Base-by-base conservation (phyloP, 2,329 filamentous ascomycete genomes). In the Clathrospora elynae region DNA sequence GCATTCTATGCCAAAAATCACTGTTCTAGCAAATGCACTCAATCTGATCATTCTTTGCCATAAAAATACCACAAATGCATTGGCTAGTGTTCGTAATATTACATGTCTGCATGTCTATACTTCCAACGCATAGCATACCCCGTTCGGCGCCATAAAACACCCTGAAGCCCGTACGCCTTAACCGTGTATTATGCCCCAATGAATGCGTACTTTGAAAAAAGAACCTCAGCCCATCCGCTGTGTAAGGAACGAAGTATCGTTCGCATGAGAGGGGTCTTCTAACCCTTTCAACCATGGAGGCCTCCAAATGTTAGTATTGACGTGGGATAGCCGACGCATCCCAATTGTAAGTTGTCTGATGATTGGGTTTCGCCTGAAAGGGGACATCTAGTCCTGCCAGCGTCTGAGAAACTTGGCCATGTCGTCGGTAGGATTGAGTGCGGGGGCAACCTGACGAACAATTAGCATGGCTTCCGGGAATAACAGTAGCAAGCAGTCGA, bases 371-470 rank as follows among this genome's bases (percentile, higher is more conserved):
- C n/a, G n/a, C n/a, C n/a, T n/a, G n/a, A n/a, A n/a, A n/a, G 7
- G 11, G 35, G 23, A 32, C 5, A 9, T 46, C 46, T 66, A 84
- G 66, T 84, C 80, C 65, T 78, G 79, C 80, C 81, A 84, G 51
- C 80, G 71, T 33, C 76, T 76, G 47, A 84, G 62, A 62, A 77
- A 83, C 54, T 76, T 78, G 34, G 76, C 74, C 78, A 82, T 81
- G 42, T 81, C 77, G 36, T 75, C 68, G 36, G 74, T 72, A 9
- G 77, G 77, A 49, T 71, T 68, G 25, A 74, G 66, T 33, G 78
- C 78, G 10, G 81, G 70, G n/a, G 80, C 71, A 53, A 75, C 78
- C 81, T 84, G 55, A 24, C 28, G 2, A 10, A 14, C 5, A 13
- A 35, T 67, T 51, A 66, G 56, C 44, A 35, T 42, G 26, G 29